These are phyloP conservation scores for Populus tremula DNA, from an alignment of 345 rosid genomes.

Conservation along the genomic window DNA sequence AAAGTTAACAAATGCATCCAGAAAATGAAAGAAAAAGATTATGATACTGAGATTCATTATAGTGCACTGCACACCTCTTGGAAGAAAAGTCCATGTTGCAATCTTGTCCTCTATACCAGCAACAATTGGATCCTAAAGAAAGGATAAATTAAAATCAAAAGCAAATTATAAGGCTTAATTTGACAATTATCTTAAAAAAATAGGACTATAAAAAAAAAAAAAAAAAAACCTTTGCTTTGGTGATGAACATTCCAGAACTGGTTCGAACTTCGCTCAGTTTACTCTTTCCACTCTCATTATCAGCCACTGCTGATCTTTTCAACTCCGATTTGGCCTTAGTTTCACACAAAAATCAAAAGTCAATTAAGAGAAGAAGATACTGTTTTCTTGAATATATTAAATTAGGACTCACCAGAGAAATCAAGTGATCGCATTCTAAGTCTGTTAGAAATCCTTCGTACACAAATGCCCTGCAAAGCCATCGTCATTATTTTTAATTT, in stretches of 20 bases:
- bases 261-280: constrained; percentile 84
- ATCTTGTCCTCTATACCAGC: constrained; percentile 90
- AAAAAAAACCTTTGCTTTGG: constrained; percentile 71
- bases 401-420: constrained; percentile 63
- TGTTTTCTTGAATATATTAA: no score
- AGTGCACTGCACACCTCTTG: constrained; percentile 56
- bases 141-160: neutral
- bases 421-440: constrained; percentile 91
- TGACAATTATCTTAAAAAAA: neutral
- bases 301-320: constrained; percentile 89
- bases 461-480: constrained; percentile 68
- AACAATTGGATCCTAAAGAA: constrained; percentile 74
- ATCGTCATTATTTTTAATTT: neutral
- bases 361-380: no score
- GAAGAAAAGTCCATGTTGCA: constrained; percentile 93
- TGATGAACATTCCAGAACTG: constrained; percentile 92
- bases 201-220: neutral
- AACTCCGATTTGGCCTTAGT: constrained; percentile 78
- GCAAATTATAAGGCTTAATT: neutral
- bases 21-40: neutral
- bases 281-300: constrained; percentile 76
- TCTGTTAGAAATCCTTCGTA: constrained; percentile 88
- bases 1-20: neutral
- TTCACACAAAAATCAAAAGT: neutral
- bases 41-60: neutral